A percentile compares a stretch with the other conserved stretches of the same genome.
phyloP scores from a whole-genome alignment of 1,284 basidiomycete genomes.

The Malassezia japonica region DNA sequence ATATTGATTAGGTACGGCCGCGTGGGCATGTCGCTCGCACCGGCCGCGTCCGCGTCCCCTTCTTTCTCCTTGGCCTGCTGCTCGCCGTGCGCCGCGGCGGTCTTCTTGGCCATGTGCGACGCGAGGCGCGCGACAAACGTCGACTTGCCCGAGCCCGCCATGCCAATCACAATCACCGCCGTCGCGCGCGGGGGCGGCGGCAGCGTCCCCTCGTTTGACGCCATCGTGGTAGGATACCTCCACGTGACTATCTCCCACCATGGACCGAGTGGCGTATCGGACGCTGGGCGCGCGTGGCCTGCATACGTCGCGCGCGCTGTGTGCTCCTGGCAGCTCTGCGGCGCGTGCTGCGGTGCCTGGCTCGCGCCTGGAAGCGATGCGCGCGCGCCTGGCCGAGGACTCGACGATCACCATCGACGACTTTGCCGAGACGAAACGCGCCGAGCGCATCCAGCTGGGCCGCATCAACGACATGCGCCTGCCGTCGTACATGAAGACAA shows the following conservation, averaged over 20 bases:
- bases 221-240: conserved; percentile 6
- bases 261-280: neutral
- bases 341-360: neutral
- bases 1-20: conserved; percentile 89
- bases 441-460: conserved; percentile 30
- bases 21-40: conserved; percentile 28
- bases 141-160: conserved; percentile 92
- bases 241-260: neutral
- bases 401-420: conserved; percentile 26
- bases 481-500: conserved; percentile 81
- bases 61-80: neutral
- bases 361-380: conserved; percentile 21
- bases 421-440: conserved; percentile 19
- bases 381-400: conserved; percentile 30
- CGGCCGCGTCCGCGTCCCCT: neutral
- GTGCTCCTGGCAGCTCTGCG: neutral
- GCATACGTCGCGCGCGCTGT: conserved; percentile 1
- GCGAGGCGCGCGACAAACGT: conserved; percentile 65
- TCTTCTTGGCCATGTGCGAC: conserved; percentile 22
- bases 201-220: conserved; percentile 10
- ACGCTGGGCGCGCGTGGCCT: neutral
- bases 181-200: conserved; percentile 37
- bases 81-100: neutral
- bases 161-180: conserved; percentile 55
- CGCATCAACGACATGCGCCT: conserved; percentile 54